Percentiles rank a stretch among this genome's conserved stretches.
phyloP scores from a whole-genome alignment of 2,329 filamentous ascomycete species.

The Fusarium sulawesiense region DNA sequence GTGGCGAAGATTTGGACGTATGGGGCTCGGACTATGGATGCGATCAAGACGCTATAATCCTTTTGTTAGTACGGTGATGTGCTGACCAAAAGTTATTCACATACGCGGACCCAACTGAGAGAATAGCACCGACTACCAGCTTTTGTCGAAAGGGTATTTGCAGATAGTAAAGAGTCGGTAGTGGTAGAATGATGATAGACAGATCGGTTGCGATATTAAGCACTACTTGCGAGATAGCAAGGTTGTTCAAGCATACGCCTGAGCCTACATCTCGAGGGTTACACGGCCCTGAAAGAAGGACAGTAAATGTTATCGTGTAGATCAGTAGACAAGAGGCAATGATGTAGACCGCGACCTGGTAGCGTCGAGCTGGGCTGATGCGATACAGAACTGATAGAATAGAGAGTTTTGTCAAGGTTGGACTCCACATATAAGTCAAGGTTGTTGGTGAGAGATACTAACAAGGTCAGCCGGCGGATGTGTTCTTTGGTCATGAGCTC shows the following conservation, averaged over 20 bases:
- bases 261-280: not conserved
- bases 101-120: not conserved
- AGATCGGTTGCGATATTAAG: not conserved
- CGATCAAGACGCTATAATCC: not conserved
- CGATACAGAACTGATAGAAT: slow-evolving; percentile 1
- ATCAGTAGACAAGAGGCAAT: not conserved
- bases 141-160: not conserved
- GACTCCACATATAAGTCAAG: not conserved
- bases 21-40: slow-evolving; percentile 1
- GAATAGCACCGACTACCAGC: not conserved
- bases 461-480: accelerated
- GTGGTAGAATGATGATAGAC: not conserved
- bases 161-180: not conserved
- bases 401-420: not conserved
- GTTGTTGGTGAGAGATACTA: slow-evolving; percentile 1
- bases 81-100: accelerated
- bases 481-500: not conserved
- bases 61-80: not conserved
- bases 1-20: slow-evolving; percentile 1
- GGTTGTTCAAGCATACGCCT: not conserved
- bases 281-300: not conserved
- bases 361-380: not conserved
- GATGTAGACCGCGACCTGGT: not conserved
- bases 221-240: not conserved
- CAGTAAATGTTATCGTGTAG: not conserved